Percentiles rank a stretch among this genome's conserved stretches.
Conservation (phyloP, 352 stramenopile genomes). For the Heterotrichella gracilis region DNA sequence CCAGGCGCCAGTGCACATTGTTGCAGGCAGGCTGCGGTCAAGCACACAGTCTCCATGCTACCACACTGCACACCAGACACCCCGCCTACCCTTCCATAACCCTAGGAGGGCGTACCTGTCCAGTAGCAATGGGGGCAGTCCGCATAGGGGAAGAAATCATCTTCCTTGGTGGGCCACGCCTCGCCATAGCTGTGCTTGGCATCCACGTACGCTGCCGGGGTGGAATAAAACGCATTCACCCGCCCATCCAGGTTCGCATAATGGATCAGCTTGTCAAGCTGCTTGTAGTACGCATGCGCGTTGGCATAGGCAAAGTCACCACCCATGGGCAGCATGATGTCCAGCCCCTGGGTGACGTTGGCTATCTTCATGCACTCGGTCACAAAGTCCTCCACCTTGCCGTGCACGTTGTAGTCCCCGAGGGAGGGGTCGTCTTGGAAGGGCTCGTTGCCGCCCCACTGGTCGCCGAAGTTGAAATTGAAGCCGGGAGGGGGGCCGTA, state of each 20-base stretch:
- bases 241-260: conserved; percentile 45
- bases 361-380: conserved; percentile 32
- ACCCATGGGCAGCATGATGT: conserved; percentile 42
- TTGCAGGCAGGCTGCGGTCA: no score
- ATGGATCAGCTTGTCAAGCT: conserved; percentile 75
- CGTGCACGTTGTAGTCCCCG: conserved; percentile 46
- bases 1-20: no score
- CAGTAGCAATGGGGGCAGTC: conserved; percentile 63
- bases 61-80: no score
- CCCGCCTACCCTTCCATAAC: no score
- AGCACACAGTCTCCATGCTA: no score
- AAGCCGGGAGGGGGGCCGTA: conserved; percentile 30
- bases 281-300: conserved; percentile 49
- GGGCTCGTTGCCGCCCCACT: conserved; percentile 31
- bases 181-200: conserved; percentile 40
- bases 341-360: conserved; percentile 28
- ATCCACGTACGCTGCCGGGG: conserved; percentile 64
- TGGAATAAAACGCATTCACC: conserved; percentile 77
- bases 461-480: conserved; percentile 33
- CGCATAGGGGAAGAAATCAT: conserved; percentile 82
- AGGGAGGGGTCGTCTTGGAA: conserved; percentile 47
- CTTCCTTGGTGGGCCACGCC: conserved; percentile 44
- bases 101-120: conserved; percentile 75
- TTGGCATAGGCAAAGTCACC: conserved; percentile 68
- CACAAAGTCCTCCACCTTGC: conserved; percentile 44